Conservation (phyloP, 1,284 basidiomycete genomes). For the Papiliotrema fonsecae region DNA sequence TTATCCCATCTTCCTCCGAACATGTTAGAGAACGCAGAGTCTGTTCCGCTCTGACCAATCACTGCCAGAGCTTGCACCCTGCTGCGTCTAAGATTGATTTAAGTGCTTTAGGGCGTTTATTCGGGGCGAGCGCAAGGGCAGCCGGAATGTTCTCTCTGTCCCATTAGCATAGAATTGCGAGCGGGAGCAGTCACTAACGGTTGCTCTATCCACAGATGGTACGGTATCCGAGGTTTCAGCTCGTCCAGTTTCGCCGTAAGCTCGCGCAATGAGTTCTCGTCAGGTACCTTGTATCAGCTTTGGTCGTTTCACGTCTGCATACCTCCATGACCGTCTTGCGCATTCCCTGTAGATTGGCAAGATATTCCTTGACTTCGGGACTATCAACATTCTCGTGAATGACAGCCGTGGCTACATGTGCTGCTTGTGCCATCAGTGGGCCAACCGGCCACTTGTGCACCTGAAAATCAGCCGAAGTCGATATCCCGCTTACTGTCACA, state of each 20-base stretch:
- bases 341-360: conserved; percentile 30
- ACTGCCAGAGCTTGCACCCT: conserved; percentile 40
- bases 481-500: conserved; percentile 26
- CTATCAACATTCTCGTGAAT: conserved; percentile 31
- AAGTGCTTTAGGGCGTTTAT: conserved; percentile 49
- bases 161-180: not conserved
- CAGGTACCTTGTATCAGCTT: conserved; percentile 32
- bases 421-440: conserved; percentile 52
- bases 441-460: conserved; percentile 49
- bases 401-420: conserved; percentile 51
- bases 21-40: too few relatives aligned
- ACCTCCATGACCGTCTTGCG: conserved; percentile 46
- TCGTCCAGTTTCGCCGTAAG: conserved; percentile 35
- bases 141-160: conserved; percentile 49
- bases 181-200: conserved; percentile 34
- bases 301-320: conserved; percentile 2
- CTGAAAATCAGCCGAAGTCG: conserved; percentile 15
- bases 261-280: conserved; percentile 29
- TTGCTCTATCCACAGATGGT: conserved; percentile 53
- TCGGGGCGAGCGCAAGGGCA: conserved; percentile 51
- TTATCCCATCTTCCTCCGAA: too few relatives aligned
- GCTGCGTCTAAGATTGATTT: conserved; percentile 48
- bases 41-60: not conserved
- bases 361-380: conserved; percentile 37
- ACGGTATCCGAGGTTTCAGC: conserved; percentile 30